Conservation (phyloP, 1,284 basidiomycete genomes). For the Trametes versicolor region DNA sequence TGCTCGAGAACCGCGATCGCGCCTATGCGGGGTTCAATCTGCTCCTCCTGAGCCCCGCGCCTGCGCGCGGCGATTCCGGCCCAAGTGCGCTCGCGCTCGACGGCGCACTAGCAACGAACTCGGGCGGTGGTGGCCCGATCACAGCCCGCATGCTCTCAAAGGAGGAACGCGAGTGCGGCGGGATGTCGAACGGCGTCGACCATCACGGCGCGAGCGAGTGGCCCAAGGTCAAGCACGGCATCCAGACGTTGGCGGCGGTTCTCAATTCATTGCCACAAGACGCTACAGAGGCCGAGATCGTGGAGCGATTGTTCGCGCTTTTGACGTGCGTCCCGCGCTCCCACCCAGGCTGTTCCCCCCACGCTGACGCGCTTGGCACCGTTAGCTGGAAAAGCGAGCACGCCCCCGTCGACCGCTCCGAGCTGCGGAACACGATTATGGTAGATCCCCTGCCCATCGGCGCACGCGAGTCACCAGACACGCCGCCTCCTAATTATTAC, state of each 20-base stretch:
- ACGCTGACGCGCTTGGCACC: constrained; percentile 14
- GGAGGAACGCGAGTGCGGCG: constrained; percentile 60
- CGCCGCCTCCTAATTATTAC: constrained; percentile 49
- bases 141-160: constrained; percentile 59
- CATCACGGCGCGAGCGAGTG: constrained; percentile 63
- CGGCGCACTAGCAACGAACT: constrained; percentile 70
- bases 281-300: constrained; percentile 59
- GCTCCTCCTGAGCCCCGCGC: constrained; percentile 57
- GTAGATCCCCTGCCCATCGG: constrained; percentile 56
- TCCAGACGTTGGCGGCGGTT: constrained; percentile 53
- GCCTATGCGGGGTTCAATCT: constrained; percentile 83
- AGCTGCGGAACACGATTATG: constrained; percentile 69
- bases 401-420: constrained; percentile 56
- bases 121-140: constrained; percentile 69
- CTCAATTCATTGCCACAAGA: constrained; percentile 48
- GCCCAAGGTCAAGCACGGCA: constrained; percentile 78
- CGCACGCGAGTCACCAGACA: constrained; percentile 24
- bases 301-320: constrained; percentile 66
- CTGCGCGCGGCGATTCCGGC: constrained; percentile 17
- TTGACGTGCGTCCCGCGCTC: constrained; percentile 63
- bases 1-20: constrained; percentile 51
- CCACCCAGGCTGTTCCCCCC: constrained; percentile 17
- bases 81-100: constrained; percentile 54
- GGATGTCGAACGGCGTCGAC: constrained; percentile 79
- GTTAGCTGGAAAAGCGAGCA: constrained; percentile 45